Percentiles rank a stretch among this genome's conserved stretches.
Conservation (phyloP, 129 eudicot genomes). For the Pseudognaphalium luteoalbum region DNA sequence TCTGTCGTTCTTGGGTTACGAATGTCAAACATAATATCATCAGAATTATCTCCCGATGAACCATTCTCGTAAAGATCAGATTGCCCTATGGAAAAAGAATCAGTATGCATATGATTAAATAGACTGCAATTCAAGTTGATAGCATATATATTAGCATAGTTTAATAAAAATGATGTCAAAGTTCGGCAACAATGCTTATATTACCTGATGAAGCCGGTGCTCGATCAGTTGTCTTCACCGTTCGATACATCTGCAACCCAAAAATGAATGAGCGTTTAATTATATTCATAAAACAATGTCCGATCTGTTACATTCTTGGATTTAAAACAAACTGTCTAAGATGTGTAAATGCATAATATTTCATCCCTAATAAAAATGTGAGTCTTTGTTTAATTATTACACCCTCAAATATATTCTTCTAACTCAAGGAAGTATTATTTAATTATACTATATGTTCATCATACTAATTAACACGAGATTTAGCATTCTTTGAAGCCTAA, state of each 20-base stretch:
- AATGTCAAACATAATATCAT: slow-evolving; percentile 61
- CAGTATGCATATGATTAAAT: neutral
- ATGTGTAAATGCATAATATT: neutral
- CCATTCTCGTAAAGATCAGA: slow-evolving; percentile 78
- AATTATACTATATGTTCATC: no score
- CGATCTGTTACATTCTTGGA: neutral
- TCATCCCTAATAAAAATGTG: neutral
- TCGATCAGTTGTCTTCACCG: slow-evolving; percentile 91
- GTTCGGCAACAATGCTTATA: neutral
- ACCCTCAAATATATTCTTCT: no score
- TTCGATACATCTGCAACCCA: slow-evolving; percentile 83
- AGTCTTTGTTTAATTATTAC: no score
- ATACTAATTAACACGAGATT: no score
- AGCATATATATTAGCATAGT: neutral
- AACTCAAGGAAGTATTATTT: no score
- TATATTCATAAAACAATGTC: neutral
- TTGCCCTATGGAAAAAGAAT: slow-evolving; percentile 47
- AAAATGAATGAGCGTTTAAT: slow-evolving; percentile 6
- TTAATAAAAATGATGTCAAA: slow-evolving; percentile 2
- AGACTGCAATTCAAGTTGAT: neutral
- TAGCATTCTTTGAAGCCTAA: no score
- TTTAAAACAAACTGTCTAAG: neutral
- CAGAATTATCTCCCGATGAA: slow-evolving; percentile 92
- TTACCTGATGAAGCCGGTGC: slow-evolving; percentile 90
- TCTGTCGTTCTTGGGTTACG: slow-evolving; percentile 56